phyloP scores from a whole-genome alignment of 2,329 filamentous ascomycete species.

The Penicillium glabrum region DNA sequence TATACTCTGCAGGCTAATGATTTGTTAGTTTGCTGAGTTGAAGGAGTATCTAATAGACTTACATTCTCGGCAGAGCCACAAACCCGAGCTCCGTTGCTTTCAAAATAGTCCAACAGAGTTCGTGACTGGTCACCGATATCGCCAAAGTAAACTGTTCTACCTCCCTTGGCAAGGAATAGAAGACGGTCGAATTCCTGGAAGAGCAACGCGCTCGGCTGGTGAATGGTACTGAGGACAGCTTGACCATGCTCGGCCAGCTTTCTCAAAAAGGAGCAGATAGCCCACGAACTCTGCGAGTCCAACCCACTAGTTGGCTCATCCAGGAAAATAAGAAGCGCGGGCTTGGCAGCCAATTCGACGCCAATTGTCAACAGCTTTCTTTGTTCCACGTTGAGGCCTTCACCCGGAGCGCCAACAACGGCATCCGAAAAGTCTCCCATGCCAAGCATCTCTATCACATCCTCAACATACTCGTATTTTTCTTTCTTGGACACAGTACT shows the following conservation, averaged over 20 bases:
- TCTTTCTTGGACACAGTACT: slow-evolving; percentile 66
- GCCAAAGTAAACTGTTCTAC: slow-evolving; percentile 67
- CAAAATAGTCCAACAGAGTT: slow-evolving; percentile 62
- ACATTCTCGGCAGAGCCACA: slow-evolving; percentile 63
- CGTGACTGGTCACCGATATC: slow-evolving; percentile 60
- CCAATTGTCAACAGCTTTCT: slow-evolving; percentile 79
- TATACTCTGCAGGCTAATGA: slow-evolving; percentile 65
- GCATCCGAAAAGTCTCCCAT: slow-evolving; percentile 89
- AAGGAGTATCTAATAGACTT: slow-evolving; percentile 3
- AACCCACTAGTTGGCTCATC: slow-evolving; percentile 92
- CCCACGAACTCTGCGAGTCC: slow-evolving; percentile 87
- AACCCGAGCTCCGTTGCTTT: slow-evolving; percentile 58
- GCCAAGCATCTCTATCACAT: slow-evolving; percentile 76
- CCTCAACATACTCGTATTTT: slow-evolving; percentile 81
- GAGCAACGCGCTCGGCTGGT: slow-evolving; percentile 89
- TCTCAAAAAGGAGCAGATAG: slow-evolving; percentile 80
- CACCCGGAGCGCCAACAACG: slow-evolving; percentile 80
- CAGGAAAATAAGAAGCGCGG: slow-evolving; percentile 79
- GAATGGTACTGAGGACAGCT: slow-evolving; percentile 88
- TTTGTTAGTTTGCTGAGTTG: slow-evolving; percentile 9
- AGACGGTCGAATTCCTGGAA: slow-evolving; percentile 76
- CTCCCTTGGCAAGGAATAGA: slow-evolving; percentile 63
- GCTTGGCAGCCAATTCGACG: slow-evolving; percentile 88
- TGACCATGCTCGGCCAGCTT: slow-evolving; percentile 85
- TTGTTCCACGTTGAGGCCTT: slow-evolving; percentile 65